Base-by-base conservation (phyloP, 176 grass and related monocot genomes). In the Rhynchospora tenuis region DNA sequence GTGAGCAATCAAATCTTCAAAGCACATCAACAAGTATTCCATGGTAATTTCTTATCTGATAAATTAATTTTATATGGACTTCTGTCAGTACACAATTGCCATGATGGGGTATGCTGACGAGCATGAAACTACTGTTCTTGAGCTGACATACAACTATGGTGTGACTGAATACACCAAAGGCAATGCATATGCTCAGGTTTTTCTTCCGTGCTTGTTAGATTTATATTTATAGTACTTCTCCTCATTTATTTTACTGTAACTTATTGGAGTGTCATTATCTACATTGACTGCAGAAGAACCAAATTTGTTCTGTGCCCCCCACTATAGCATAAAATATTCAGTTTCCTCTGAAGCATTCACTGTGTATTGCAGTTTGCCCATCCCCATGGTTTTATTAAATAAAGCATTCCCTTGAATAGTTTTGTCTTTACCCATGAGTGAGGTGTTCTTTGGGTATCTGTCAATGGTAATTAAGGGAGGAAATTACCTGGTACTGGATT, bases 181-280 rank as follows among this genome's bases (percentile, higher is more conserved):
- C 76, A 98, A 95, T 86, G 93, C 96, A 87, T 95, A 98, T 83
- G 96, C 93, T 82, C 93, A 95, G 93, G 96, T 98, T 79, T 72
- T 50, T 43, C 83, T 33, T 14, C 46, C 72, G 20, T 71, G 6
- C 28, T 33, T 46, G 38, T 10, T 44, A 46, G 16, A 19, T 77
- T 56, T 29, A 12, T 28, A 14, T 76, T 76, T 16, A 55, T 56
- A 29, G 24, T 54, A 16, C 38, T 54, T 76, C 23, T 48, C 55
- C 7, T 9, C 2, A 20, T 70, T 72, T 47, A 16, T 47, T 76
- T 29, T 14, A 54, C 50, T 51, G 24, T 15, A 16, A 55, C 72
- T 55, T 52, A 17, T 28, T 46, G 67, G 42, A 19, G 33, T 71
- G 42, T n/a, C 42, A 45, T 71, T 71, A n/a, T 71, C 38, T 46